These are phyloP conservation scores for Mortierella alpina DNA, from an alignment of 192 early-diverging fungal species.

Conservation along the genomic window DNA sequence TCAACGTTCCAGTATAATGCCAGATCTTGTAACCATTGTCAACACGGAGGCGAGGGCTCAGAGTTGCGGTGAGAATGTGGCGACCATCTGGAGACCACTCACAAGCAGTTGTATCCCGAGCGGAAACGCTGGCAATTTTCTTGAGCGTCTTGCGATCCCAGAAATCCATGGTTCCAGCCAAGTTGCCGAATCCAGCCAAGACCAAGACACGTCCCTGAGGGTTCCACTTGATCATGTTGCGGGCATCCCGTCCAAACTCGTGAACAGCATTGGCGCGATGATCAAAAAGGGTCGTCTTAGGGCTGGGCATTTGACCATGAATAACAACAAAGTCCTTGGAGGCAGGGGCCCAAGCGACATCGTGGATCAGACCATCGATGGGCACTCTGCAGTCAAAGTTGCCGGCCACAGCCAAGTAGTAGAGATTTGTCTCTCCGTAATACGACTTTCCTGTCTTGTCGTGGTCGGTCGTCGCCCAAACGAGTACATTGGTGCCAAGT, in stretches of 20 bases:
- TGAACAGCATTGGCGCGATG: constrained; percentile 85
- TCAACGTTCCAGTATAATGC: constrained; percentile 92
- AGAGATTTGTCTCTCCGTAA: constrained; percentile 97
- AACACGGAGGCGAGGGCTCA: constrained; percentile 94
- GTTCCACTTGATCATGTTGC: constrained; percentile 91
- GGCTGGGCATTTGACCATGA: constrained; percentile 80
- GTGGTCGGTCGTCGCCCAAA: constrained; percentile 94
- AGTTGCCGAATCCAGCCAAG: constrained; percentile 96
- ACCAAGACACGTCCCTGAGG: constrained; percentile 84
- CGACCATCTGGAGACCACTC: constrained; percentile 95
- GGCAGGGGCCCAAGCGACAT: constrained; percentile 94
- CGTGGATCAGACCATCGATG: constrained; percentile 93
- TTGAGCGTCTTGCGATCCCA: constrained; percentile 92
- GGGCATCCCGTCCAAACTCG: constrained; percentile 87
- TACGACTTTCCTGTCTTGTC: constrained; percentile 96
- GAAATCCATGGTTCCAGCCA: constrained; percentile 92
- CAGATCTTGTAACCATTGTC: constrained; percentile 98
- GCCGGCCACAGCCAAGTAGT: constrained; percentile 89
- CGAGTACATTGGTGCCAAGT: constrained; percentile 86
- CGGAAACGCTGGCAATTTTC: constrained; percentile 84
- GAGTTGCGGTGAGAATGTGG: constrained; percentile 91
- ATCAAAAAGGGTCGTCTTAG: constrained; percentile 93
- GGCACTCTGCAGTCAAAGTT: constrained; percentile 93
- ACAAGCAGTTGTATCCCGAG: constrained; percentile 85
- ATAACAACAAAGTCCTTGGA: constrained; percentile 98